A percentile compares a stretch with the other conserved stretches of the same genome.
phyloP scores from a whole-genome alignment of 352 stramenopile species.

The Globisporangium cystogenes region DNA sequence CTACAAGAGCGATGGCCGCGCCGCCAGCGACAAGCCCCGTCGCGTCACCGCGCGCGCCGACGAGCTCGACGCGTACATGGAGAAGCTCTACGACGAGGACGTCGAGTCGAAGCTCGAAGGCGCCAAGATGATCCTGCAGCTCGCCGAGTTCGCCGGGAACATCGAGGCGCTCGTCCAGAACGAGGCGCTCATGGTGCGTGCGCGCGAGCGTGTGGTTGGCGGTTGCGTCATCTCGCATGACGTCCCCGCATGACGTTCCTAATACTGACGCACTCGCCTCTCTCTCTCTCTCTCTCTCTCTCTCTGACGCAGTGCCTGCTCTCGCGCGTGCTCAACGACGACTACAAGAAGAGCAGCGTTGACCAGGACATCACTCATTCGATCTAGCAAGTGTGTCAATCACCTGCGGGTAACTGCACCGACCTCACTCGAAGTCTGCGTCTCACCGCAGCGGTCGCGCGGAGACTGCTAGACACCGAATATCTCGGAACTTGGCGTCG shows the following conservation, averaged over 20 bases:
- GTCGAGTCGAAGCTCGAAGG: conserved; percentile 83
- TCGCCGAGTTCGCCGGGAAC: conserved; percentile 87
- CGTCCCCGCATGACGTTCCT: too few relatives aligned
- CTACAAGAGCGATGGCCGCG: conserved; percentile 13
- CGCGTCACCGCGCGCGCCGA: conserved; percentile 61
- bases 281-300: neutral
- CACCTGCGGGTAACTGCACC: too few relatives aligned
- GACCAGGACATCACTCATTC: too few relatives aligned
- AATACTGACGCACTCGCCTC: too few relatives aligned
- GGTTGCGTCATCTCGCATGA: too few relatives aligned
- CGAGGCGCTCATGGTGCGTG: conserved; percentile 89
- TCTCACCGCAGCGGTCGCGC: neutral
- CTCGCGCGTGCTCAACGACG: conserved; percentile 91
- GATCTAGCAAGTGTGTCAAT: too few relatives aligned
- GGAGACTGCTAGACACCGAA: neutral
- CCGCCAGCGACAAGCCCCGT: conserved; percentile 24
- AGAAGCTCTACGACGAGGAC: conserved; percentile 92
- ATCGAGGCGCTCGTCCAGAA: conserved; percentile 93
- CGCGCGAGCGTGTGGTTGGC: neutral
- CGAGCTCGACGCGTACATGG: conserved; percentile 91
- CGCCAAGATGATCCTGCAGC: conserved; percentile 89
- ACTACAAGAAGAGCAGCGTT: conserved; percentile 94
- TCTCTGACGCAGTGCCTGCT: conserved; percentile 61
- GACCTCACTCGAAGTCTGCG: too few relatives aligned
- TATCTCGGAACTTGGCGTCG: neutral